Percentiles rank a stretch among this genome's conserved stretches.
These are phyloP conservation scores for Fragilaria crotonensis DNA, from an alignment of 108 stramenopile species.

Conservation along the genomic window DNA sequence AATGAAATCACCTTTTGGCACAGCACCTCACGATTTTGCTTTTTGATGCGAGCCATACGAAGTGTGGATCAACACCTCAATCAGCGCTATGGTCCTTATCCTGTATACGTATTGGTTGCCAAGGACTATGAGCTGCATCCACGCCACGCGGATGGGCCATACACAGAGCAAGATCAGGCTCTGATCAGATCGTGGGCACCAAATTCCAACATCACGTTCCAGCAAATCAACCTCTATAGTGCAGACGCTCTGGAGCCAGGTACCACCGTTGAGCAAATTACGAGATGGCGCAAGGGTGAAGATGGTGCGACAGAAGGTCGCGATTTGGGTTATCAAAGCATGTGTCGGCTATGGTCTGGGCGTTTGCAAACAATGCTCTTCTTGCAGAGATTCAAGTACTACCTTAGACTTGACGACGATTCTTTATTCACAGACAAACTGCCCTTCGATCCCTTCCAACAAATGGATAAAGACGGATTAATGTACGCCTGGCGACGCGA, in stretches of 20 bases:
- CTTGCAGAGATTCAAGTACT: conserved; percentile 13
- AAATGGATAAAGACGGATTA: conserved; percentile 6
- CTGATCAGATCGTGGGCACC: conserved; percentile 17
- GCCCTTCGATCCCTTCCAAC: conserved; percentile 17
- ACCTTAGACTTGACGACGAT: conserved; percentile 25
- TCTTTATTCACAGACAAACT: conserved; percentile 7
- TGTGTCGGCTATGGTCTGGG: conserved; percentile 26
- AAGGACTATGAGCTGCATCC: conserved; percentile 21
- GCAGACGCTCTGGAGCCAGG: conserved; percentile 23
- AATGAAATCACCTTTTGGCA: conserved; percentile 14
- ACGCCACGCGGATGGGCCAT: conserved; percentile 10
- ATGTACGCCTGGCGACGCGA: conserved; percentile 14
- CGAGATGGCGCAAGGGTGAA: conserved; percentile 14
- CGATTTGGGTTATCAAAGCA: conserved; percentile 20
- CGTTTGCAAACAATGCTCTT: conserved; percentile 20
- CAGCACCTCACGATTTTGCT: conserved; percentile 12
- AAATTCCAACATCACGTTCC: conserved; percentile 4
- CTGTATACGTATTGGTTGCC: conserved; percentile 23
- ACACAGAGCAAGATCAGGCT: conserved; percentile 11
- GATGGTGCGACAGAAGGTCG: conserved; percentile 18
- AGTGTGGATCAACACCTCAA: conserved; percentile 20
- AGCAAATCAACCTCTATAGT: conserved; percentile 11
- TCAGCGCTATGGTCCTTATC: conserved; percentile 17
- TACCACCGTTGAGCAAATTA: conserved; percentile 7
- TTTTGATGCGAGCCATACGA: conserved; percentile 13